Base-by-base conservation (phyloP, 2,329 filamentous ascomycete species). In the Cadophora luteo-olivacea region DNA sequence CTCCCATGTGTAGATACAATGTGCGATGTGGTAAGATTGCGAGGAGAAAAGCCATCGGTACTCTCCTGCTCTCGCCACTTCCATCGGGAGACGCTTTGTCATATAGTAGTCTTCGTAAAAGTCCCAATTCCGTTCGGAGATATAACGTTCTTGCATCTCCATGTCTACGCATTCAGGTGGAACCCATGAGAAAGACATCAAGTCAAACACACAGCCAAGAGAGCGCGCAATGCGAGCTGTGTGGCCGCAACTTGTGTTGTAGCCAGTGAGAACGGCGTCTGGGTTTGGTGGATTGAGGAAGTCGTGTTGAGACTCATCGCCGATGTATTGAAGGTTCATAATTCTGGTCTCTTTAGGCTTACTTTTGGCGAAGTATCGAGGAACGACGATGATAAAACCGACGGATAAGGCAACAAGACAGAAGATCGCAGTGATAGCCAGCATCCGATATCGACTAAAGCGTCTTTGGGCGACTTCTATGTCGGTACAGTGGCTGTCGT, bases 1-100 rank as follows among this genome's bases (percentile, higher is more conserved):
- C 54, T 58, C 54, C 54, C 54, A 58, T 1, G 29, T 22, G 8
- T 58, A 58, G 8, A 58, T 19, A 24, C 54, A 58, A 5, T 58
- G 54, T n/a, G 54, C 54, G 14, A 38, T 58, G 38, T 58, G 52
- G 19, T 33, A 36, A 3, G 25, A 4, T 12, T 24, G 29, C 0
- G 29, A 36, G 19, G 54, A 36, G 19, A 58, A 58, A 16, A 58
- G 6, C 32, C 54, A 58, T 3, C 32, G 22, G 8, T 58, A 38
- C 12, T 36, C 29, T 3, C 54, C 54, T 3, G 29, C 32, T 14
- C 7, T n/a, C 3, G 22, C 29, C 2, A 24, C 32, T 22, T 36
- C 29, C 32, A 38, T 4, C 29, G 54, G 14, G 4, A 58, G 29
- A 9, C 16, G 6, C 19, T 38, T 36, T 1, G 54, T 58, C 19